Conservation (phyloP, 2,329 filamentous ascomycete genomes). For the Ramularia endophylla region DNA sequence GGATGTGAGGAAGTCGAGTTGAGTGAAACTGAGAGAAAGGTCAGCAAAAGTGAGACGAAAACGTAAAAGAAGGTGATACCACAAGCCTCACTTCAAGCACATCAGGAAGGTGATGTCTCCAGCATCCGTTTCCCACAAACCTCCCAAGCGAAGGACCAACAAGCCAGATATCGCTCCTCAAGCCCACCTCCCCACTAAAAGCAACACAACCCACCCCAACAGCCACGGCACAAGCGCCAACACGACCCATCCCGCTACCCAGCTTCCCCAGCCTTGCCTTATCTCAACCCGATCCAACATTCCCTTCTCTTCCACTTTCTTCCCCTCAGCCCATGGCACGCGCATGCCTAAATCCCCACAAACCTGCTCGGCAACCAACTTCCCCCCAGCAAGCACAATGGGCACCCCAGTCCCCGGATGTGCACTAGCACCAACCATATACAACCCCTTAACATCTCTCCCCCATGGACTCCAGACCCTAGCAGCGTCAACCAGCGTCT, state of each 20-base stretch:
- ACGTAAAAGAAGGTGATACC: too few species aligned
- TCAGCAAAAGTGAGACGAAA: too few species aligned
- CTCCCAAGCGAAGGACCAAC: too few species aligned
- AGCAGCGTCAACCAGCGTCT: conserved; percentile 22
- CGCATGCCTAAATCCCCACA: conserved; percentile 34
- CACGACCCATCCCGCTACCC: conserved; percentile 18
- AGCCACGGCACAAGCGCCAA: conserved; percentile 12
- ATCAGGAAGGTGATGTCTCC: too few species aligned
- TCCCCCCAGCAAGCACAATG: conserved; percentile 64
- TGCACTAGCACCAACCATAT: conserved; percentile 70
- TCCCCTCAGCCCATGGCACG: conserved; percentile 36
- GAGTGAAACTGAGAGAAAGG: too few species aligned
- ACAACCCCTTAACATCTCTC: conserved; percentile 46
- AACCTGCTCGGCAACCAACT: conserved; percentile 53
- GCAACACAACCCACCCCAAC: conserved; percentile 12
- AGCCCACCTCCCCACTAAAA: conserved; percentile 5
- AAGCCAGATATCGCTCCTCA: background rate
- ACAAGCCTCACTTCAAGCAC: too few species aligned
- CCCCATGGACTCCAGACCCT: conserved; percentile 4
- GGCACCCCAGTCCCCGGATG: conserved; percentile 73
- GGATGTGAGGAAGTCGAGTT: too few species aligned
- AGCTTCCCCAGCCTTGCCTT: conserved; percentile 22
- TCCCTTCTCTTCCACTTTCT: conserved; percentile 8
- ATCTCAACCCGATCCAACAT: conserved; percentile 26
- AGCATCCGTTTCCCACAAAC: too few species aligned